Conservation (phyloP, 768 basidiomycete genomes). For the Leccinellum rugosiceps region DNA sequence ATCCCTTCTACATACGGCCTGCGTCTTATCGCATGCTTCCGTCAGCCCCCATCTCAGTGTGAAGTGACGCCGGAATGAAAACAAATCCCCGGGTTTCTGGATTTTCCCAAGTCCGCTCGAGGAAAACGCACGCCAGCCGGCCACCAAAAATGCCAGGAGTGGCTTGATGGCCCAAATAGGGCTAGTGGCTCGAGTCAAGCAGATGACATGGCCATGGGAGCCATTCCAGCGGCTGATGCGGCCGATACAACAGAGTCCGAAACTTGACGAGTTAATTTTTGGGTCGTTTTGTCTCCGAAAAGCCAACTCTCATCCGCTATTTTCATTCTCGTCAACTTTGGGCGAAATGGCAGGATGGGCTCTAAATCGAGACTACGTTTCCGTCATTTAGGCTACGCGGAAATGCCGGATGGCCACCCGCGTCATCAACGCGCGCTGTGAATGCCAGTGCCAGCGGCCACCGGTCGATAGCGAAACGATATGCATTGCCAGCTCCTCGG, state of each 20-base stretch:
- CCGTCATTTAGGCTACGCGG: constrained; percentile 9
- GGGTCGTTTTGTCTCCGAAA: constrained; percentile 10
- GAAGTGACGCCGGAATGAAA: constrained; percentile 16
- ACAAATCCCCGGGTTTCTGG: constrained; percentile 7
- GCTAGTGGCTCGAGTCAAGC: constrained; percentile 2
- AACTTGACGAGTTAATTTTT: constrained; percentile 5
- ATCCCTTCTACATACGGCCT: constrained; percentile 16
- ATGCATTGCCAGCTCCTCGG: constrained; percentile 19
- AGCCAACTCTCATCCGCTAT: constrained; percentile 24
- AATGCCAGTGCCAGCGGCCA: constrained; percentile 1
- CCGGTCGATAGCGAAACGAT: constrained; percentile 6
- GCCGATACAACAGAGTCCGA: constrained; percentile 24
- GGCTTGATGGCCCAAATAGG: constrained; percentile 6
- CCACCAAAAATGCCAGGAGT: constrained; percentile 3
- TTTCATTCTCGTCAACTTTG: constrained; percentile 9
- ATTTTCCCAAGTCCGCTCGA: constrained; percentile 13
- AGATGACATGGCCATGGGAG: constrained; percentile 19
- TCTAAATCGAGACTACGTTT: not conserved
- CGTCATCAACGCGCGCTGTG: not conserved
- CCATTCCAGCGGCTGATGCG: constrained; percentile 16
- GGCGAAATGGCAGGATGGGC: not conserved
- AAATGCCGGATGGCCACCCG: constrained; percentile 16
- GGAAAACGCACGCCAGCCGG: constrained; percentile 3
- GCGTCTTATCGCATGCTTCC: constrained; percentile 18
- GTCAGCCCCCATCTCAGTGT: constrained; percentile 6